A percentile compares a stretch with the other conserved stretches of the same genome.
Evolutionary conservation across 2,329 filamentous ascomycete genomes (phyloP).

Genomic region (Fusarium anguioides): DNA sequence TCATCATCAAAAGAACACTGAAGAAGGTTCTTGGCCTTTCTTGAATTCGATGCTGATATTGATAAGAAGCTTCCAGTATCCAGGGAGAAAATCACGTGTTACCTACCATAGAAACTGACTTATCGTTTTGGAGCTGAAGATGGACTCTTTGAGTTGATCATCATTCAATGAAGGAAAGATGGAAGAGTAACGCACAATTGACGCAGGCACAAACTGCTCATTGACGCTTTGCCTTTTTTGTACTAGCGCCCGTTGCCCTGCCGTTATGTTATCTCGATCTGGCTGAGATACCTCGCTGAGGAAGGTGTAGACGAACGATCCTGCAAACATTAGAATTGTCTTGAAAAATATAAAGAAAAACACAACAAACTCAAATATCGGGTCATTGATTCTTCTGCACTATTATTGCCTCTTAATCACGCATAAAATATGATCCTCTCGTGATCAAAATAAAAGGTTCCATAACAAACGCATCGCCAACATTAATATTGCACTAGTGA

Average conservation of each 20-base stretch:
- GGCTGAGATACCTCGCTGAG: neutral
- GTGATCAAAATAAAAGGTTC: neutral
- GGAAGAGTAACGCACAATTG: conserved; percentile 2
- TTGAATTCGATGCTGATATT: neutral
- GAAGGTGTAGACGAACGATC: neutral
- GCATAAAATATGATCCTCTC: neutral
- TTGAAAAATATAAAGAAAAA: neutral
- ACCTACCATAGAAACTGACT: neutral
- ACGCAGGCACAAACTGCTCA: conserved; percentile 10
- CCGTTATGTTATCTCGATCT: neutral
- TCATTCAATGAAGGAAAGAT: too few species aligned
- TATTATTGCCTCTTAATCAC: neutral
- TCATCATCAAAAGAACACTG: too few species aligned
- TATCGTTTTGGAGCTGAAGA: neutral
- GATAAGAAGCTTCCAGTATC: neutral
- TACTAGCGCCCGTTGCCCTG: neutral
- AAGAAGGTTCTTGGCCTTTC: too few species aligned
- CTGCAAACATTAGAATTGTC: neutral
- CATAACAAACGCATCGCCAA: neutral
- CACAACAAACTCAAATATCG: neutral
- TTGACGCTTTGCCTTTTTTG: conserved; percentile 8
- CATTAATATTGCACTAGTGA: conserved; percentile 27
- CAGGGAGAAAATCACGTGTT: neutral
- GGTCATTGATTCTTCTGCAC: neutral
- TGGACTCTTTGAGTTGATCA: neutral